phyloP scores from a whole-genome alignment of 805 yeast species.

The Pichia nakasei region DNA sequence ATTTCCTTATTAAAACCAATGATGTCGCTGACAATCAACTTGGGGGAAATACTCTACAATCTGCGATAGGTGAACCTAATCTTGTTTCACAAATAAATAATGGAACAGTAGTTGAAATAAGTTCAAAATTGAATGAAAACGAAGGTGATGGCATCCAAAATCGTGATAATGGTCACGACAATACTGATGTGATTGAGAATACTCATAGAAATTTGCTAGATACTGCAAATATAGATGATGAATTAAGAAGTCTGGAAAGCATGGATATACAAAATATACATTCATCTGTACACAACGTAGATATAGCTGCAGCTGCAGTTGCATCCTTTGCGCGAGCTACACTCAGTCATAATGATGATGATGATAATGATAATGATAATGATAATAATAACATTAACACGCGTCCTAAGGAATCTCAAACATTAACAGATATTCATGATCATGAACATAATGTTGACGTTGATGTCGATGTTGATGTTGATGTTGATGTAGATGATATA shows the following conservation, averaged over 20 bases:
- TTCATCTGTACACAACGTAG: constrained; percentile 4
- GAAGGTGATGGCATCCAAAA: too few relatives aligned
- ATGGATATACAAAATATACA: not conserved
- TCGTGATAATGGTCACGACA: too few relatives aligned
- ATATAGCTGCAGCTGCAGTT: constrained; percentile 5
- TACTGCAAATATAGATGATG: constrained; percentile 12
- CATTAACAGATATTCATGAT: too few relatives aligned
- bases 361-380: not conserved
- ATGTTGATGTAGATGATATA: not conserved
- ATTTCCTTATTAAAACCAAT: not conserved
- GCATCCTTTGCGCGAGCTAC: constrained; percentile 6
- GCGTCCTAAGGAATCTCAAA: too few relatives aligned
- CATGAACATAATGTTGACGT: not conserved
- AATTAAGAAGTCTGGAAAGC: constrained; percentile 9
- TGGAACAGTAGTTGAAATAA: too few relatives aligned
- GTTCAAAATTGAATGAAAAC: too few relatives aligned
- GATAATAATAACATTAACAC: not conserved
- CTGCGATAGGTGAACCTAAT: too few relatives aligned
- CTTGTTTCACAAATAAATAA: too few relatives aligned
- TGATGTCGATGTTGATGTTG: not conserved
- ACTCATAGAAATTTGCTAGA: constrained; percentile 2
- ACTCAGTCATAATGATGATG: not conserved
- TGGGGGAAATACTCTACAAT: not conserved
- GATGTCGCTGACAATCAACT: too few relatives aligned
- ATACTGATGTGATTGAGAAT: too few relatives aligned